These are phyloP conservation scores for Talaromyces sp. DNA, from an alignment of 2,329 filamentous ascomycete species.

Conservation along the genomic window DNA sequence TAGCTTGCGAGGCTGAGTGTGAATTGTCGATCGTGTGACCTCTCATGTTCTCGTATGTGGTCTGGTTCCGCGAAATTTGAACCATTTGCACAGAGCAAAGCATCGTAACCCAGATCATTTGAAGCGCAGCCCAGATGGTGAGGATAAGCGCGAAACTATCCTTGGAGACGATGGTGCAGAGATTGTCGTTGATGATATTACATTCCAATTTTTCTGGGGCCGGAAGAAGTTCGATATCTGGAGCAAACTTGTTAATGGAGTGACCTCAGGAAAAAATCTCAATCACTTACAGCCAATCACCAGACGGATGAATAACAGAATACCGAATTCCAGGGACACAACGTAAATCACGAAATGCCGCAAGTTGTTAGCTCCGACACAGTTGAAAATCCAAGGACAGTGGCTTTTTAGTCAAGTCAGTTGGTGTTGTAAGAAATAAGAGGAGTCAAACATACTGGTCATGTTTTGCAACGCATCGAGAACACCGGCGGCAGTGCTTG, in stretches of 20 bases:
- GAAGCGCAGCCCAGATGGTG: constrained; percentile 70
- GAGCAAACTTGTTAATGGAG: neutral
- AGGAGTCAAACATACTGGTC: constrained; percentile 73
- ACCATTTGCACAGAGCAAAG: constrained; percentile 88
- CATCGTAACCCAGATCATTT: constrained; percentile 97
- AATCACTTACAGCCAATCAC: constrained; percentile 61
- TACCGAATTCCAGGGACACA: constrained; percentile 67
- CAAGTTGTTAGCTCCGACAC: constrained; percentile 91
- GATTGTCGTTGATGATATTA: constrained; percentile 64
- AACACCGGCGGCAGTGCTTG: constrained; percentile 90
- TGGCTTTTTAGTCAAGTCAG: constrained; percentile 53
- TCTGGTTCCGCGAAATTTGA: constrained; percentile 86
- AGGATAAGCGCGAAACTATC: constrained; percentile 81
- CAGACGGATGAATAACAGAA: constrained; percentile 65
- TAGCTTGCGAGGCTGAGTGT: constrained; percentile 49
- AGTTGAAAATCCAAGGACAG: constrained; percentile 97
- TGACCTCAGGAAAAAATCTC: neutral
- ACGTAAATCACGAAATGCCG: constrained; percentile 93
- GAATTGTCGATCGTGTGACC: constrained; percentile 59
- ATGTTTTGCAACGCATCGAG: constrained; percentile 89
- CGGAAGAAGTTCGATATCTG: constrained; percentile 50
- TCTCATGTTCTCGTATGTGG: constrained; percentile 95
- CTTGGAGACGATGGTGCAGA: constrained; percentile 72
- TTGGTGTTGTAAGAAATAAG: constrained; percentile 6
- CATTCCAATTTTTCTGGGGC: constrained; percentile 51